These are phyloP conservation scores for Leccinum subatratum DNA, from an alignment of 1,284 basidiomycete genomes.

Conservation along the genomic window DNA sequence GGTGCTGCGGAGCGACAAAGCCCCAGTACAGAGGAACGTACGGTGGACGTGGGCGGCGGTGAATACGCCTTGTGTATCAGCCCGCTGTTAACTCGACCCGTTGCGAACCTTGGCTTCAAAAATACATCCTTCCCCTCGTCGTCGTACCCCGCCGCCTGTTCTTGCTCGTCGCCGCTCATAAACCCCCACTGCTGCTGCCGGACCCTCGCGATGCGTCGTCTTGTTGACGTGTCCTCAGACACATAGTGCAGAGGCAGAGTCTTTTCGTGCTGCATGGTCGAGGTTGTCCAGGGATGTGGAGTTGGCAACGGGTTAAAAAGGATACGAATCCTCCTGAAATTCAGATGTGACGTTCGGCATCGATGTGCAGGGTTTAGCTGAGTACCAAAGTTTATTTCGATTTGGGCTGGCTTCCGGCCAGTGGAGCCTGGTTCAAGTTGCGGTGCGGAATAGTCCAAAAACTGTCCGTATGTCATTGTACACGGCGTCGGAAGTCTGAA, in stretches of 20 bases:
- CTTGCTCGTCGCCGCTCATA: too few relatives aligned
- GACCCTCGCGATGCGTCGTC: constrained; percentile 54
- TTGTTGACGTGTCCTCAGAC: constrained; percentile 60
- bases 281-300: constrained; percentile 32
- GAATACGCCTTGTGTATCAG: constrained; percentile 53
- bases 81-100: constrained; percentile 52
- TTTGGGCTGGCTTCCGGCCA: too few relatives aligned
- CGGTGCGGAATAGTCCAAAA: too few relatives aligned
- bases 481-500: too few relatives aligned
- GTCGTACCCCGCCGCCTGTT: constrained; percentile 47
- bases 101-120: constrained; percentile 53
- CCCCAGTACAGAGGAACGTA: constrained; percentile 40
- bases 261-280: constrained; percentile 41
- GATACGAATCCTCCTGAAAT: constrained; percentile 67
- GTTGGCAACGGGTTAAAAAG: constrained; percentile 39
- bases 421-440: too few relatives aligned
- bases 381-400: too few relatives aligned
- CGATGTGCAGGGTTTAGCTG: too few relatives aligned
- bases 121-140: constrained; percentile 74
- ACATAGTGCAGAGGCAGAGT: constrained; percentile 68
- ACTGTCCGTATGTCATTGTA: too few relatives aligned
- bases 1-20: constrained; percentile 9
- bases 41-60: constrained; percentile 68
- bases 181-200: constrained; percentile 36
- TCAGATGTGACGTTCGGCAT: constrained; percentile 48